Evolutionary conservation across 2,329 filamentous ascomycete genomes (phyloP), one percentile per base, ranked within the genome.

Genomic region (Fragosphaeria purpurea): DNA sequence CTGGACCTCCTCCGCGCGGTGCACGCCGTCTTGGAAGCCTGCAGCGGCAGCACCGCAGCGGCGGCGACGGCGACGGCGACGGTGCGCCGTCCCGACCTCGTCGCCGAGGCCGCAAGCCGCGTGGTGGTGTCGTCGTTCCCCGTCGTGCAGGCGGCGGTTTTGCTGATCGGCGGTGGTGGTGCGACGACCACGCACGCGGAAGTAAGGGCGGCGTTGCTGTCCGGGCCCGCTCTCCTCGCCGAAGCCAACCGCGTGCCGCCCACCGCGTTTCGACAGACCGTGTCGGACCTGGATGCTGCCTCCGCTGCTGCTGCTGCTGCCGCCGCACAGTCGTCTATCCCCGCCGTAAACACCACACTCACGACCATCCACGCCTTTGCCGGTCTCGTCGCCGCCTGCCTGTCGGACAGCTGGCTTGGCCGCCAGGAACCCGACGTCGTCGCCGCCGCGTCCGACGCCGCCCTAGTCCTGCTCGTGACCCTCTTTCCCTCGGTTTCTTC

Each of bases 51-150:
- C 22, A 22, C 22, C 22, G 22, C 22, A 22, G 58, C 64, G 30
- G 66, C 72, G 44, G 65, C 70, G 43, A 63, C 66, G 43, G 60
- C 61, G 0, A 38, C 52, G 0, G 70, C 67, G 0, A 67, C 67
- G 2, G 77, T 74, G 55, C 72, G 84, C 13, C 77, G 78, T 31
- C 80, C 79, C 0, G 83, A 86, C 51, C 70, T 86, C 30, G 72
- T 85, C 4, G 78, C 79, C 32, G 80, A 85, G 58, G 78, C 80
- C 0, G 72, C 73, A 11, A 75, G 79, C 57, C 70, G 69, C n/a
- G 69, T 87, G 1, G 68, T 84, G 9, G 69, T 77, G 6, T 73
- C 80, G 5, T 63, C 69, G 0, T 64, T 73, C 8, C 76, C 77
- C 0, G 50, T 75, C 1, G 59, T 79, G 2, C 68, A 77, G 50